phyloP scores from a whole-genome alignment of 352 stramenopile genomes.

The Phytophthora constricta region DNA sequence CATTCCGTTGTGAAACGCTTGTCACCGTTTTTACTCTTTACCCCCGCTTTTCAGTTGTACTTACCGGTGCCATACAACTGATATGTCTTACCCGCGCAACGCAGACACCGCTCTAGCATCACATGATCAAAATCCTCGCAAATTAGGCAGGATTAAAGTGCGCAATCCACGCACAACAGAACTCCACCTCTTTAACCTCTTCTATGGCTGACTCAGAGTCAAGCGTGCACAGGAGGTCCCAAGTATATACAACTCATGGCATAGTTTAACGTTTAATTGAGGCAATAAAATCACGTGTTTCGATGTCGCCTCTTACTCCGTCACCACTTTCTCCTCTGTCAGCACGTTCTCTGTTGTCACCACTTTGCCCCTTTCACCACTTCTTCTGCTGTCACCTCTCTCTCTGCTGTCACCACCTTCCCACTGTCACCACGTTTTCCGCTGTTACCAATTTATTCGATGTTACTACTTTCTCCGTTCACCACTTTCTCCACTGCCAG shows the following conservation, averaged over 20 bases:
- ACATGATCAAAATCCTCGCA: neutral
- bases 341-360: too few relatives aligned
- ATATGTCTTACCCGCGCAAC: slow-evolving; percentile 5
- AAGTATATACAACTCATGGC: neutral
- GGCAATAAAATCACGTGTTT: too few relatives aligned
- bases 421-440: too few relatives aligned
- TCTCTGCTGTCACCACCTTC: too few relatives aligned
- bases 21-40: neutral
- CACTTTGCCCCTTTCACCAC: neutral
- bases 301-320: too few relatives aligned
- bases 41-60: neutral
- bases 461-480: neutral
- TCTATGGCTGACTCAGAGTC: neutral
- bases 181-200: too few relatives aligned
- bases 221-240: neutral
- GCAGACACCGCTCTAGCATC: slow-evolving; percentile 2
- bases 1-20: slow-evolving; percentile 1
- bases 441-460: too few relatives aligned
- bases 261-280: neutral
- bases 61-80: neutral
- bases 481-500: too few relatives aligned
- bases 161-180: too few relatives aligned
- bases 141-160: slow-evolving; percentile 8
- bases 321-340: too few relatives aligned
- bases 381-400: neutral